These are phyloP conservation scores for Dryas drummondii DNA, from an alignment of 306 rosid species.

Conservation along the genomic window DNA sequence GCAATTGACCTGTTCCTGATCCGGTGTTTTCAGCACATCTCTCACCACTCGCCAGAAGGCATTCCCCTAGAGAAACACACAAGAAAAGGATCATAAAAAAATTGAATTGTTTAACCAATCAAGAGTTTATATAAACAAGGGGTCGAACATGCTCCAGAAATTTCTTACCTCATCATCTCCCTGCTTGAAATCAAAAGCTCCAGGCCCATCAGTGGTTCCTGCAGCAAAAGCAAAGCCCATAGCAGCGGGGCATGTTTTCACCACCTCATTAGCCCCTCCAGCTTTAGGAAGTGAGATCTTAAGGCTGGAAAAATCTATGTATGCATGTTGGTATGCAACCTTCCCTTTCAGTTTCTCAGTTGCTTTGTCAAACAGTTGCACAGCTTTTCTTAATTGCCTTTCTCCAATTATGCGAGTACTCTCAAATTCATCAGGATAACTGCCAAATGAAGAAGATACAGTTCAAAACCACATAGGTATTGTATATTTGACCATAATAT, in stretches of 20 bases:
- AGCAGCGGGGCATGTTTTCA: constrained; percentile 27
- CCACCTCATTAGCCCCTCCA: constrained; percentile 12
- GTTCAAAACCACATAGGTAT: background rate
- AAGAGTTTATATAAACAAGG: background rate
- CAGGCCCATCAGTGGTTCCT: constrained; percentile 36
- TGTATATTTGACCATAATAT: background rate
- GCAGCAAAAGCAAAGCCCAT: constrained; percentile 30
- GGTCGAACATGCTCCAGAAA: constrained; percentile 5
- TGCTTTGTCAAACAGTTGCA: constrained; percentile 24
- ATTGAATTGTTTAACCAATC: background rate
- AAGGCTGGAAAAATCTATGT: constrained; percentile 22
- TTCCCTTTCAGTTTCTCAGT: constrained; percentile 23
- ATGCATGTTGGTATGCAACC: constrained; percentile 13
- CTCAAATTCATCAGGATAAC: constrained; percentile 32
- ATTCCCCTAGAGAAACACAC: constrained; percentile 18
- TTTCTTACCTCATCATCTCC: constrained; percentile 26
- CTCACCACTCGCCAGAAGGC: constrained; percentile 29
- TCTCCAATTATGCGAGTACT: constrained; percentile 29
- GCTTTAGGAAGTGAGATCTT: constrained; percentile 13
- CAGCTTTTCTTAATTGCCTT: constrained; percentile 26
- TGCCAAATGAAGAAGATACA: constrained; percentile 9
- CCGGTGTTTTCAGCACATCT: constrained; percentile 20
- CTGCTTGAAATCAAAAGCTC: constrained; percentile 35
- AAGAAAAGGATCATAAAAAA: background rate
- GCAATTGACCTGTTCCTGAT: constrained; percentile 17